Evolutionary conservation across 148 eudicot species (phyloP).

Genomic region (Rhododendron griersonianum): DNA sequence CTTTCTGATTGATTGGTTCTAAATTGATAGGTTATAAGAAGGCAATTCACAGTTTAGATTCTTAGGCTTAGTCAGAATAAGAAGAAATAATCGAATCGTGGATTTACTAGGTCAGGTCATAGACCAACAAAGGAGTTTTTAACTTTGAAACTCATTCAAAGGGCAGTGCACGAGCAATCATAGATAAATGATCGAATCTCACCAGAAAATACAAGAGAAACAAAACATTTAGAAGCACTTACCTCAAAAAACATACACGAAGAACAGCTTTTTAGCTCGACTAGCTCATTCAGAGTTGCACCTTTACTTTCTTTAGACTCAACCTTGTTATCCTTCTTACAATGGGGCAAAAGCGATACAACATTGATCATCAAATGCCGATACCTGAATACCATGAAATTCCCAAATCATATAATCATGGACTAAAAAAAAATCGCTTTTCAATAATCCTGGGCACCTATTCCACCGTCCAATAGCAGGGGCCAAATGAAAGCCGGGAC

Average conservation of each 20-base stretch:
- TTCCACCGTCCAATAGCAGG: neutral
- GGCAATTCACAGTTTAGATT: neutral
- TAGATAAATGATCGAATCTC: too few species aligned
- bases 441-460: too few species aligned
- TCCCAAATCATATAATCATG: neutral
- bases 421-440: neutral
- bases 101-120: too few species aligned
- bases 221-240: neutral
- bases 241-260: constrained; percentile 97
- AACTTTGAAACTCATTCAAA: neutral
- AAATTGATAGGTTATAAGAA: neutral
- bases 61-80: neutral
- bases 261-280: constrained; percentile 78
- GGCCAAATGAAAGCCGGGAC: neutral
- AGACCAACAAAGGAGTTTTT: neutral
- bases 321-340: constrained; percentile 84
- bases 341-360: constrained; percentile 69
- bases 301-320: constrained; percentile 89
- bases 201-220: neutral
- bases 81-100: neutral
- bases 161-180: neutral
- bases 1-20: neutral
- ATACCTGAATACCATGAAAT: constrained; percentile 40
- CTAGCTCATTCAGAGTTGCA: constrained; percentile 84
- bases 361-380: constrained; percentile 93